phyloP scores from a whole-genome alignment of 306 rosid species.

The Prunus fruticosa region DNA sequence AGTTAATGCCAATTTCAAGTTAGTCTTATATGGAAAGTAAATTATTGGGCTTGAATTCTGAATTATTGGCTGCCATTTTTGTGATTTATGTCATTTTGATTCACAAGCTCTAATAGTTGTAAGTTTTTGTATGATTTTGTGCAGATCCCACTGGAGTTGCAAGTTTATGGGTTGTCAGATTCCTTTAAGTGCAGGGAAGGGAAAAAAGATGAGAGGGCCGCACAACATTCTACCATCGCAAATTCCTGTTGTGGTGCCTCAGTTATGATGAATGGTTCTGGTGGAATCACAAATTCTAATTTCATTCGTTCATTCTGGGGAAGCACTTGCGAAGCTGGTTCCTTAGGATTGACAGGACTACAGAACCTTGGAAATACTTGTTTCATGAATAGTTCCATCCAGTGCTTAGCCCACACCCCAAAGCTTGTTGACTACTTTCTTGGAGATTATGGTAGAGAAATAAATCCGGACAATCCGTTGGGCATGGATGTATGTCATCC shows the following conservation, averaged over 20 bases:
- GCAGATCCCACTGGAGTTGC: slow-evolving; percentile 87
- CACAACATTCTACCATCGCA: slow-evolving; percentile 19
- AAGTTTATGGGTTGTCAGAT: slow-evolving; percentile 95
- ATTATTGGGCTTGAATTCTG: too few species aligned
- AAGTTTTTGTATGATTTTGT: slow-evolving; percentile 8
- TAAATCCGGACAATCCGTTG: slow-evolving; percentile 83
- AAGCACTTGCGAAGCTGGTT: slow-evolving; percentile 76
- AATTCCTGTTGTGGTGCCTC: slow-evolving; percentile 45
- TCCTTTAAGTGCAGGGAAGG: slow-evolving; percentile 71
- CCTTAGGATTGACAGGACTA: slow-evolving; percentile 90
- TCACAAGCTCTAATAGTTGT: slow-evolving; percentile 17
- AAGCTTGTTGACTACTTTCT: slow-evolving; percentile 97
- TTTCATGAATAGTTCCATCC: slow-evolving; percentile 97
- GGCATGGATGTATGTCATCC: slow-evolving; percentile 85
- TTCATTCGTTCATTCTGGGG: slow-evolving; percentile 49
- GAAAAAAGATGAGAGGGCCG: slow-evolving; percentile 57
- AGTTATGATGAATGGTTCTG: slow-evolving; percentile 60
- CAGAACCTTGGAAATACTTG: slow-evolving; percentile 98
- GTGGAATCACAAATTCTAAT: slow-evolving; percentile 46
- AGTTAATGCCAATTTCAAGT: not conserved
- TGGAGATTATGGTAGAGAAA: slow-evolving; percentile 87
- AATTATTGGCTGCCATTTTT: not conserved
- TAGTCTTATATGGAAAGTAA: not conserved
- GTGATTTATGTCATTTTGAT: slow-evolving; percentile 19
- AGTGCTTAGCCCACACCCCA: slow-evolving; percentile 95